Conservation (phyloP, 1,284 basidiomycete genomes). For the Moesziomyces aphidis region DNA sequence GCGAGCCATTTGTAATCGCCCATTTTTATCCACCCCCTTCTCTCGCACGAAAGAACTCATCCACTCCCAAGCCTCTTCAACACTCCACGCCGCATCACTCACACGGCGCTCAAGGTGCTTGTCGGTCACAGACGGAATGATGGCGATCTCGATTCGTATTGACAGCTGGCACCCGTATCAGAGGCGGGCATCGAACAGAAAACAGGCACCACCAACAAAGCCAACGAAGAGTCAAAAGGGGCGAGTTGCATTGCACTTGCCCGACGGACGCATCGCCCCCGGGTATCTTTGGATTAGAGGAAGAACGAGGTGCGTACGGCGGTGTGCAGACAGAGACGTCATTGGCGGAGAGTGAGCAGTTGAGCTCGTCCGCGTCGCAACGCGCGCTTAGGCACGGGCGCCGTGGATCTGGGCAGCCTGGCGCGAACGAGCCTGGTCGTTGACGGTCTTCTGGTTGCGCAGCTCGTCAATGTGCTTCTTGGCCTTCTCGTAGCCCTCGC, state of each 20-base stretch:
- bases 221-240: background rate
- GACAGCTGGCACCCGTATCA: too few relatives aligned
- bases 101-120: background rate
- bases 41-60: conserved; percentile 21
- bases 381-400: background rate
- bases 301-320: background rate
- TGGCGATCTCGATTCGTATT: conserved; percentile 1
- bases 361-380: background rate
- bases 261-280: background rate
- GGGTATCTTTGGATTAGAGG: background rate
- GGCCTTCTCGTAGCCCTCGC: conserved; percentile 46
- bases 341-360: background rate
- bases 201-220: background rate
- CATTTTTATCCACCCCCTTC: background rate
- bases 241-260: background rate
- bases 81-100: too few relatives aligned
- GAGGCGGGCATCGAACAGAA: background rate
- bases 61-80: too few relatives aligned
- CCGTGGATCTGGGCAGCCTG: conserved; percentile 46
- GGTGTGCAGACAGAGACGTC: background rate
- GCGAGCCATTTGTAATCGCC: conserved; percentile 39
- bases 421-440: conserved; percentile 53
- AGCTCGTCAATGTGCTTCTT: conserved; percentile 54
- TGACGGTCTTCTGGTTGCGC: conserved; percentile 51
- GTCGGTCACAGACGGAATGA: background rate